These are phyloP conservation scores for Alternaria sp. DNA, from an alignment of 2,329 filamentous ascomycete species.

Conservation along the genomic window DNA sequence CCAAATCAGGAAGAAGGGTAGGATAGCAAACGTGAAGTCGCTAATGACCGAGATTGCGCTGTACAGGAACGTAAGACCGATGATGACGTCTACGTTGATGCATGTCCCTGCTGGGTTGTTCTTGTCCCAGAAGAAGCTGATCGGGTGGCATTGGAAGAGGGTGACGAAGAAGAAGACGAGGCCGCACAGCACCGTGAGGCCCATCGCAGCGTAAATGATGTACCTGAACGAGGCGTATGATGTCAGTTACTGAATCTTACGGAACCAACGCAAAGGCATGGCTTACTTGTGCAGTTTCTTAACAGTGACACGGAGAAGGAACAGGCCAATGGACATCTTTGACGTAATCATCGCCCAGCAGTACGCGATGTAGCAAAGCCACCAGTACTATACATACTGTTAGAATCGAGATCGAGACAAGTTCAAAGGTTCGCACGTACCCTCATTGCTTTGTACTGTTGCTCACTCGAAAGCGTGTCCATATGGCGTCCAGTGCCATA, in stretches of 20 bases:
- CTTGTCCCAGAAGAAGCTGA: conserved; percentile 58
- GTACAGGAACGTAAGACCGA: conserved; percentile 55
- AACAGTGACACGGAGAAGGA: conserved; percentile 44
- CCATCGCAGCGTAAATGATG: conserved; percentile 49
- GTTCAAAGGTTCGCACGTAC: conserved; percentile 18
- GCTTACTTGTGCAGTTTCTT: conserved; percentile 27
- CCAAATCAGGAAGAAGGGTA: conserved; percentile 61
- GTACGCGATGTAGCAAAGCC: conserved; percentile 45
- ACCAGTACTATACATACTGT: conserved; percentile 39
- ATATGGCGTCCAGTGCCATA: conserved; percentile 45
- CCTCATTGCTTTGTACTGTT: conserved; percentile 36
- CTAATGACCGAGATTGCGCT: conserved; percentile 54
- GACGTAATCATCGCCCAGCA: conserved; percentile 40
- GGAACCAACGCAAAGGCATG: not conserved
- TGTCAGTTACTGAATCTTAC: not conserved
- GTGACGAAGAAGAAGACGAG: conserved; percentile 56
- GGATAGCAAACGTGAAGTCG: conserved; percentile 58
- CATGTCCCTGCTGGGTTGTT: conserved; percentile 50
- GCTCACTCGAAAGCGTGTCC: conserved; percentile 27
- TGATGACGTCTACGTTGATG: conserved; percentile 50
- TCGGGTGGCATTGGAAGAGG: conserved; percentile 59
- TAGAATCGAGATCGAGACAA: not conserved
- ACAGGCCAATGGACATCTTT: conserved; percentile 45
- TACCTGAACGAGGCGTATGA: conserved; percentile 3
- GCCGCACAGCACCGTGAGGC: conserved; percentile 45